Evolutionary conservation across 169 alveolate species (phyloP).

Genomic region (Amoebophrya sp.): DNA sequence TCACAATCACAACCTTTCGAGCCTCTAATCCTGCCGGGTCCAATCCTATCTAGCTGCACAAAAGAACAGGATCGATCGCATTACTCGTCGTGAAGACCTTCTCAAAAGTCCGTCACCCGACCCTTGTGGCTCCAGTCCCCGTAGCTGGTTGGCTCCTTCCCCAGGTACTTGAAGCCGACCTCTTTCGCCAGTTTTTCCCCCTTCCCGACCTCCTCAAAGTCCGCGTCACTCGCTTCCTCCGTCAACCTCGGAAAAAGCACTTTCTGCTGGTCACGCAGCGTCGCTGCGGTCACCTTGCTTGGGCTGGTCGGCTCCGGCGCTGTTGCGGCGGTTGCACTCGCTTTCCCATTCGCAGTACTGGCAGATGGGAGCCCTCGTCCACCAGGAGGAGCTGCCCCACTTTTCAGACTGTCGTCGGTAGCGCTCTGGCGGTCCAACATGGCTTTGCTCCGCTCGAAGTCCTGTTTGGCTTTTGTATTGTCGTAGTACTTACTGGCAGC

Average conservation of each 20-base stretch:
- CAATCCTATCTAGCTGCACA: too few relatives aligned
- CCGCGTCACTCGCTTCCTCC: neutral
- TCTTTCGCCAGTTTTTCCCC: neutral
- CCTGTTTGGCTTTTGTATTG: neutral
- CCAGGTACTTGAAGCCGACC: neutral
- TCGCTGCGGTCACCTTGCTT: neutral
- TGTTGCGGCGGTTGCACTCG: too few relatives aligned
- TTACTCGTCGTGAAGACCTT: too few relatives aligned
- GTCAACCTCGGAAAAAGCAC: neutral
- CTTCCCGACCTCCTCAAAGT: neutral
- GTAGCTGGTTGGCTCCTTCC: neutral
- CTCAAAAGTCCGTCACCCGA: neutral
- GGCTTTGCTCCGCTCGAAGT: neutral
- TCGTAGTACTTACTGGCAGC: neutral
- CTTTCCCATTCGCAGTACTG: too few relatives aligned
- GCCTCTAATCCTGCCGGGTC: too few relatives aligned
- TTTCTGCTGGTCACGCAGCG: neutral
- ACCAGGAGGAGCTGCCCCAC: too few relatives aligned
- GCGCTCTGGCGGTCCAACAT: neutral
- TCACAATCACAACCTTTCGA: too few relatives aligned
- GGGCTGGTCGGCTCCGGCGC: too few relatives aligned
- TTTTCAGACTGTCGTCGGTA: too few relatives aligned
- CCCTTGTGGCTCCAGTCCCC: neutral
- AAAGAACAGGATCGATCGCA: too few relatives aligned
- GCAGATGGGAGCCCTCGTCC: too few relatives aligned